Evolutionary conservation across 345 rosid species (phyloP).

Genomic region (Nephelium lappaceum): DNA sequence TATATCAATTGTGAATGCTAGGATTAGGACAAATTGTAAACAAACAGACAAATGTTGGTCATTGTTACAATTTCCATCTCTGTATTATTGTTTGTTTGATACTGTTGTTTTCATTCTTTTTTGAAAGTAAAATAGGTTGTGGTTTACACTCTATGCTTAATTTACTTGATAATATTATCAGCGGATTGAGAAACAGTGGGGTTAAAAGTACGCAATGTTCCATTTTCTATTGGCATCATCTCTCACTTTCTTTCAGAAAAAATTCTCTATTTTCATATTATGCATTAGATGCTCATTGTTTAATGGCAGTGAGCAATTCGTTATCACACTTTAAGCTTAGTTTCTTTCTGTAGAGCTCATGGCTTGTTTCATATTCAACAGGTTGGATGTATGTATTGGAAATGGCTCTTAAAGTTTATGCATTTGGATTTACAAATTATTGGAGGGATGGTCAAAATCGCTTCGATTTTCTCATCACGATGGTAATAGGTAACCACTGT

Average conservation of each 20-base stretch:
- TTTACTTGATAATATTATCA: no score
- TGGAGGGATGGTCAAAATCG: constrained; percentile 98
- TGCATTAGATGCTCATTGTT: constrained; percentile 6
- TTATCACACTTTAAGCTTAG: background rate
- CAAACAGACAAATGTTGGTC: no score
- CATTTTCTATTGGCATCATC: background rate
- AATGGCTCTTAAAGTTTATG: constrained; percentile 89
- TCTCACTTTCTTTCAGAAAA: background rate
- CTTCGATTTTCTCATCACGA: constrained; percentile 89
- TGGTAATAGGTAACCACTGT: constrained; percentile 70
- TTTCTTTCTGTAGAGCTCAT: constrained; percentile 26
- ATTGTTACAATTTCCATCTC: background rate
- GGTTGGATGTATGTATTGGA: constrained; percentile 97
- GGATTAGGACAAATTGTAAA: background rate
- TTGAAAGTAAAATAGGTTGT: no score
- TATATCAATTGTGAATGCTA: background rate
- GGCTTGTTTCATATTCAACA: constrained; percentile 36
- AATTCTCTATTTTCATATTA: background rate
- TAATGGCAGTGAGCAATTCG: constrained; percentile 4
- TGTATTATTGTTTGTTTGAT: background rate
- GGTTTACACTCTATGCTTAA: no score
- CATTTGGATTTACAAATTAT: constrained; percentile 84
- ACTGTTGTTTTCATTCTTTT: background rate
- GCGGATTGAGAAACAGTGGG: no score
- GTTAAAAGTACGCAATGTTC: no score